Evolutionary conservation across 1,139 yeast species (phyloP).

Genomic region (Taphrina wiesneri): DNA sequence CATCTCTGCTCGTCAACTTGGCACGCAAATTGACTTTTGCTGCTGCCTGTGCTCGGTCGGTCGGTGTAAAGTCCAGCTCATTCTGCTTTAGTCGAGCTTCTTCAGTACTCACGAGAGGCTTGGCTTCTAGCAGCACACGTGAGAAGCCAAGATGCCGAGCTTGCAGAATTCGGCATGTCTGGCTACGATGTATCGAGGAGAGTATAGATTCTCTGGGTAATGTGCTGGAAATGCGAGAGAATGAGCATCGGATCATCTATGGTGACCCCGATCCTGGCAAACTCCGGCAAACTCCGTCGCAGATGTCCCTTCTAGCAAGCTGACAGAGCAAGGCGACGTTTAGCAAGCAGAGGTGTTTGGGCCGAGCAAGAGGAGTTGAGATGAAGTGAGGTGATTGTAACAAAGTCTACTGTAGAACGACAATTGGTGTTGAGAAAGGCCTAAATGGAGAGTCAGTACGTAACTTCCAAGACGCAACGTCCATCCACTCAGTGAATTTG

Average conservation of each 20-base stretch:
- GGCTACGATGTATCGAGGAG: neutral
- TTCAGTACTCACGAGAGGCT: neutral
- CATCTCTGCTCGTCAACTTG: slow-evolving; percentile 27
- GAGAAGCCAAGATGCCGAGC: neutral
- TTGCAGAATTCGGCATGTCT: neutral
- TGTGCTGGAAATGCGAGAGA: neutral
- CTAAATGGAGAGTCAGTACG: neutral
- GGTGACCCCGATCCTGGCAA: neutral
- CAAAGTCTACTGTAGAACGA: too few relatives aligned
- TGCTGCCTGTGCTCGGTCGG: slow-evolving; percentile 31
- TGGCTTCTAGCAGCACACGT: neutral
- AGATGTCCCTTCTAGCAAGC: neutral
- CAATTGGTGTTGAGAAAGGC: too few relatives aligned
- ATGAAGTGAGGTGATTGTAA: neutral
- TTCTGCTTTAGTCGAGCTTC: slow-evolving; percentile 22
- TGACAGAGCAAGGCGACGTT: neutral
- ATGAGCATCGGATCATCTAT: slow-evolving; percentile 11
- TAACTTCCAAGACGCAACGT: neutral
- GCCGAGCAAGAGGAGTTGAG: neutral
- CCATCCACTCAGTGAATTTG: too few relatives aligned
- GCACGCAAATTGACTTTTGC: slow-evolving; percentile 32
- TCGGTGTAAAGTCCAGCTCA: slow-evolving; percentile 46
- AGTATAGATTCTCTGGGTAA: neutral
- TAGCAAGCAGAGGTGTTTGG: neutral
- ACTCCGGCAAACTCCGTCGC: neutral